Conservation (phyloP, 2,329 filamentous ascomycete species). For the Fusarium chuoi region DNA sequence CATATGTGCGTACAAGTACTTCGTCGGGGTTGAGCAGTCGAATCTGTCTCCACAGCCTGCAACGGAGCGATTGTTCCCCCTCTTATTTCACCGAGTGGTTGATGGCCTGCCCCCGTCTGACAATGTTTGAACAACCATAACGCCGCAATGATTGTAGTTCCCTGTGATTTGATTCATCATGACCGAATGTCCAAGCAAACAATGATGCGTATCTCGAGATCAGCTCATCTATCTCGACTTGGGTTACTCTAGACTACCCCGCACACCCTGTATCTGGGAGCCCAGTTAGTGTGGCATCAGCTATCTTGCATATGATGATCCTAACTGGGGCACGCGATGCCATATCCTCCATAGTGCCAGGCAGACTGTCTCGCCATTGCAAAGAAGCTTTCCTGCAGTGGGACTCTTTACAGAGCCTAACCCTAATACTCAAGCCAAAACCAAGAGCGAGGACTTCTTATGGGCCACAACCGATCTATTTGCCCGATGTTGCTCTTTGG, state of each 20-base stretch:
- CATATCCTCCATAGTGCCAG: conserved; percentile 15
- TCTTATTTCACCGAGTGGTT: background rate
- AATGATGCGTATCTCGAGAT: conserved; percentile 14
- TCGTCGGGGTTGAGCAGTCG: background rate
- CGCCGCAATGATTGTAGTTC: conserved; percentile 9
- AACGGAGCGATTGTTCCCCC: background rate
- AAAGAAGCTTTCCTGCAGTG: conserved; percentile 24
- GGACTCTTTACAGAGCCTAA: background rate
- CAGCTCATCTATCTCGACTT: conserved; percentile 9
- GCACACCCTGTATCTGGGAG: conserved; percentile 15
- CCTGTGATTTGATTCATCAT: background rate
- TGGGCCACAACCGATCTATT: background rate
- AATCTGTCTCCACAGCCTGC: background rate
- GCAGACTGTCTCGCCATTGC: conserved; percentile 18
- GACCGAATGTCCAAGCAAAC: conserved; percentile 6
- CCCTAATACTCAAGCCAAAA: background rate
- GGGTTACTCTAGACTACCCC: conserved; percentile 14
- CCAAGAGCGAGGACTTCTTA: background rate
- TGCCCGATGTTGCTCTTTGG: background rate
- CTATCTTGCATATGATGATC: conserved; percentile 32
- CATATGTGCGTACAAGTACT: background rate
- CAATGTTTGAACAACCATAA: background rate
- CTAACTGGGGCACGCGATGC: conserved; percentile 9
- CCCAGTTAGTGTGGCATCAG: conserved; percentile 20
- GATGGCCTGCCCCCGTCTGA: background rate